Base-by-base conservation (phyloP, 345 rosid genomes). In the Gossypium sturtianum region DNA sequence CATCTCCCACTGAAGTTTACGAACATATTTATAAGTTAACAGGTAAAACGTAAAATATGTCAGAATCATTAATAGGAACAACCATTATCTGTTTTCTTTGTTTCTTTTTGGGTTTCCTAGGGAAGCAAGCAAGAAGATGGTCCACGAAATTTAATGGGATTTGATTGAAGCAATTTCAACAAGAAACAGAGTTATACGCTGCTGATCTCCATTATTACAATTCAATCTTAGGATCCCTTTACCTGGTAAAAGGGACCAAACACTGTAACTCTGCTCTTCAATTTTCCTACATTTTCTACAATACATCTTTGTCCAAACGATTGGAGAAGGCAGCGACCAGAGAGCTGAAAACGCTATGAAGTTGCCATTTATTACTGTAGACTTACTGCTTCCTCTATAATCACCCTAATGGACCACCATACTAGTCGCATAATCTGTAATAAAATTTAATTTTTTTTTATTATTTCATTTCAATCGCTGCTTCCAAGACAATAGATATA, bases 61-160 rank as follows among this genome's bases (percentile, higher is more conserved):
- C 43, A 51, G 72, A 56, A 17, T 69, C 72, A 49, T 20, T 8
- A 54, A 54, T 11, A 54, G 59, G 13, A 51, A 4, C 72, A 69
- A 49, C 13, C 72, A 20, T 44, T 19, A n/a, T 19, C 70, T 45
- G 17, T 45, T 19, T 20, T 44, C 0, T 7, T 22, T 45, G 41
- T n/a, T n/a, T 38, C 11, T 8, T 16, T 34, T 27, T 63, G 17
- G 9, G 9, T 44, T 47, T 45, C 53, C 19, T 20, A 51, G 44
- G 45, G 44, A 47, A 22, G 20, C 67, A 64, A 38, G 20, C 60
- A 56, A 64, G 69, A 64, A 41, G 43, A 23, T 29, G 61, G 62
- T 74, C 76, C 71, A 51, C 62, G 13, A 16, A 74, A 11, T 74
- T 74, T n/a, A 51, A 74, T 51, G 69, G 27, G 22, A 20, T 9